Conservation (phyloP, 2,329 filamentous ascomycete species). For the Myriangium duriaei region DNA sequence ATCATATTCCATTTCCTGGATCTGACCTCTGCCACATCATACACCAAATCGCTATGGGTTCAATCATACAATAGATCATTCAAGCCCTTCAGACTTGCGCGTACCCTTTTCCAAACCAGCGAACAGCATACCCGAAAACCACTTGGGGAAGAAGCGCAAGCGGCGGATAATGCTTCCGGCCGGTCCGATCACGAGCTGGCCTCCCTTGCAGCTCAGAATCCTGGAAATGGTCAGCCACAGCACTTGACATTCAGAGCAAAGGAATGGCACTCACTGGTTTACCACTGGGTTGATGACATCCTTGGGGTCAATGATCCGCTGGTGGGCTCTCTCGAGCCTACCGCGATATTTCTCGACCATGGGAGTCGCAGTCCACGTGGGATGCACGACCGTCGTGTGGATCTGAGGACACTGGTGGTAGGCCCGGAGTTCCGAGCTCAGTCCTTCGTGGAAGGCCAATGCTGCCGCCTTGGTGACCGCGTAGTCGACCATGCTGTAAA, state of each 20-base stretch:
- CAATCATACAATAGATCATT: too few species aligned
- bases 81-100: too few species aligned
- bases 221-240: too few species aligned
- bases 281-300: conserved; percentile 31
- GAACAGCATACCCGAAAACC: conserved; percentile 1
- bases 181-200: conserved; percentile 2
- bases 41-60: too few species aligned
- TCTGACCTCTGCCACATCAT: too few species aligned
- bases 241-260: not conserved
- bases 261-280: conserved; percentile 19
- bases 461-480: conserved; percentile 39
- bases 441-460: conserved; percentile 41
- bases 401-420: conserved; percentile 31
- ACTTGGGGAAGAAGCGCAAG: conserved; percentile 4
- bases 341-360: conserved; percentile 24
- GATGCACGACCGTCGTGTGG: conserved; percentile 31
- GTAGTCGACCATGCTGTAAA: conserved; percentile 39
- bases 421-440: conserved; percentile 29
- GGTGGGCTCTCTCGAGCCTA: conserved; percentile 21
- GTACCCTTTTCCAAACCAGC: too few species aligned
- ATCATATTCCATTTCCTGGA: too few species aligned
- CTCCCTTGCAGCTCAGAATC: conserved; percentile 6
- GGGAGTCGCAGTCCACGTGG: conserved; percentile 30
- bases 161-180: not conserved
- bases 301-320: conserved; percentile 26